A percentile compares a stretch with the other conserved stretches of the same genome.
These are phyloP conservation scores for Boechera divaricarpa DNA, from an alignment of 345 rosid genomes.

Conservation along the genomic window DNA sequence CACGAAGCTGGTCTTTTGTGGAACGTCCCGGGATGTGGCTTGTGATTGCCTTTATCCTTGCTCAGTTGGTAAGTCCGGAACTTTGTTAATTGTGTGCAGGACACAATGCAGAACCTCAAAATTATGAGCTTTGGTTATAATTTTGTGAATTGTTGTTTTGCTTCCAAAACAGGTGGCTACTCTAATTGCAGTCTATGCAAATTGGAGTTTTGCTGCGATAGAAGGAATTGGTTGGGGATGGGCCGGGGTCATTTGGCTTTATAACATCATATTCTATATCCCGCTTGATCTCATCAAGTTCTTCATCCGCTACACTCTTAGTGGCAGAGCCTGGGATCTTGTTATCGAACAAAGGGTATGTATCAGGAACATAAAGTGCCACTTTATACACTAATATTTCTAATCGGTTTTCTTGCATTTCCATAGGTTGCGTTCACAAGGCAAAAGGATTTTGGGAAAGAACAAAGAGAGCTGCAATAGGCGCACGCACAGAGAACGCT, in stretches of 20 bases:
- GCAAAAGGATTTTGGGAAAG: constrained; percentile 95
- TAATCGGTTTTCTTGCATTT: constrained; percentile 5
- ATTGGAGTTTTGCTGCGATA: constrained; percentile 92
- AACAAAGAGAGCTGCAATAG: constrained; percentile 98
- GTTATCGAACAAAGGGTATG: constrained; percentile 98
- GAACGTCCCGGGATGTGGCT: constrained; percentile 92
- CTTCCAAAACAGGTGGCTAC: constrained; percentile 73
- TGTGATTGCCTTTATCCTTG: constrained; percentile 72
- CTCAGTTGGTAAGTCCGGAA: constrained; percentile 78
- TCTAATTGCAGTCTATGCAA: constrained; percentile 93
- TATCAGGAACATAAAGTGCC: not conserved
- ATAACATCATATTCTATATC: constrained; percentile 78
- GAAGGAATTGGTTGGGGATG: constrained; percentile 99
- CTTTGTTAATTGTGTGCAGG: not conserved
- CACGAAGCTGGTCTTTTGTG: constrained; percentile 90
- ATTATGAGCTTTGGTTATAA: not conserved
- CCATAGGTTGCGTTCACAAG: constrained; percentile 91
- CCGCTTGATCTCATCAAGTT: constrained; percentile 93
- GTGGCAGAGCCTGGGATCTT: constrained; percentile 99
- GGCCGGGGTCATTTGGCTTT: constrained; percentile 99
- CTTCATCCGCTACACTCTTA: constrained; percentile 86
- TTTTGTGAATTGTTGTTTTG: not conserved
- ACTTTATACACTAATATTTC: not conserved
- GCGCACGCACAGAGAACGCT: constrained; percentile 96
- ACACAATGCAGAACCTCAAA: not conserved